Evolutionary conservation across 768 basidiomycete species (phyloP), one percentile per base, ranked within the genome.

Genomic region (Tulasnella sp.): DNA sequence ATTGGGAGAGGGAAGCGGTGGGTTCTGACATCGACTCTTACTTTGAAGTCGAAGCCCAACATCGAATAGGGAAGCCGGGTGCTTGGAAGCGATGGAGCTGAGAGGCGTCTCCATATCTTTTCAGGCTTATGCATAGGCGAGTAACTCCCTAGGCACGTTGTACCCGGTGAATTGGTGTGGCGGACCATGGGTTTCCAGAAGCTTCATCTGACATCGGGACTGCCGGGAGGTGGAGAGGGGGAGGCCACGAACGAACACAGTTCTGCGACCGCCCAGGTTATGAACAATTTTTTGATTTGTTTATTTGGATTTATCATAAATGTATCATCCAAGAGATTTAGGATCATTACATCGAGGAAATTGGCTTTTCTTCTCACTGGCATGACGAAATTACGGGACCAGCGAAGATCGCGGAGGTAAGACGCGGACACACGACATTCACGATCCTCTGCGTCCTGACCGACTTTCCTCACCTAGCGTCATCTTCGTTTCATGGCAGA

Each of bases 381-480:
- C 21, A 2, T 10, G 27, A 27, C 31, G 16, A n/a, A 16, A 68
- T 68, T 16, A 10, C n/a, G 18, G 12, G 62, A 36, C 24, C 27
- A 16, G 18, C 18, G 3, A 62, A 4, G 8, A 31, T 34, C 34
- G 14, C 62, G 62, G 62, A 68, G n/a, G 27, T 68, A 68, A 68
- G 62, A 68, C 62, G 27, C 62, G 62, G 62, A 68, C 62, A 68
- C 36, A 68, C 62, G 31, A 18, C 4, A 27, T 6, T 27, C 27
- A 34, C 34, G n/a, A 52, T 68, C 62, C 62, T 68, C 36, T 68
- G 62, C 62, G 27, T 68, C 62, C 62, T 68, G 62, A 68, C 62
- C 62, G 62, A 68, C 62, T 68, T 68, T 68, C 62, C 62, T 68
- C 62, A 68, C 62, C 62, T 19, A 68, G 62, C 62, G 62, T 68